Evolutionary conservation across 306 rosid species (phyloP), one percentile per base, ranked within the genome.

Genomic region (Pachyrhizus erosus): DNA sequence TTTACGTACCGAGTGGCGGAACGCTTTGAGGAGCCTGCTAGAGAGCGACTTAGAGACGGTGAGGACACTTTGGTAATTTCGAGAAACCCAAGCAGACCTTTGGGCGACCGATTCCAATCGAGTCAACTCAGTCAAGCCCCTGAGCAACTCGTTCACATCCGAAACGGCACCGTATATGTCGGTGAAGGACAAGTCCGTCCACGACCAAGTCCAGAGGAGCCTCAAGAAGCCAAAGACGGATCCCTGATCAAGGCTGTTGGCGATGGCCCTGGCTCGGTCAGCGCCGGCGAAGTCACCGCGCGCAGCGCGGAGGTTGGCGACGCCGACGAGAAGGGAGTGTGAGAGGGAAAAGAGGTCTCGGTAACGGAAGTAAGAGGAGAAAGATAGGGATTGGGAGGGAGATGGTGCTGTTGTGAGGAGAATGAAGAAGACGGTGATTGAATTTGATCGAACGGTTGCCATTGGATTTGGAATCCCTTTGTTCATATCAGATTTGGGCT

Each of bases 261-360:
- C 92, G 24, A 91, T 82, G 74, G 55, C 12, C 2, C 79, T 20
- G 1, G 96, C 98, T 23, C 96, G 89, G 2, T 77, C 54, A 21
- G 96, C 81, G n/a, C 94, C 98, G 46, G 87, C 57, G 37, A 70
- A 0, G 76, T 95, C 98, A 17, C 97, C 98, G 0, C 97, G 91
- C 0, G 90, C 24, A 83, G 89, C 84, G 40, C 98, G 96, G 29
- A 91, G 93, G 83, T 93, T 84, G 33, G 94, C 95, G 75, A 95
- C 96, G 33, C 89, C 88, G 81, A 76, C 18, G 89, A 88, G 84
- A 58, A 93, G 87, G 69, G 97, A 88, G 80, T 87, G 98, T 18
- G 93, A 52, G 73, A 87, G 91, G 9, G 98, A 91, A 82, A 87
- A 75, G 66, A 90, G 75, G 76, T 62, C 54, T 8, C 85, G 88